Conservation (phyloP, 331 rosid species). For the Malus hybrid region DNA sequence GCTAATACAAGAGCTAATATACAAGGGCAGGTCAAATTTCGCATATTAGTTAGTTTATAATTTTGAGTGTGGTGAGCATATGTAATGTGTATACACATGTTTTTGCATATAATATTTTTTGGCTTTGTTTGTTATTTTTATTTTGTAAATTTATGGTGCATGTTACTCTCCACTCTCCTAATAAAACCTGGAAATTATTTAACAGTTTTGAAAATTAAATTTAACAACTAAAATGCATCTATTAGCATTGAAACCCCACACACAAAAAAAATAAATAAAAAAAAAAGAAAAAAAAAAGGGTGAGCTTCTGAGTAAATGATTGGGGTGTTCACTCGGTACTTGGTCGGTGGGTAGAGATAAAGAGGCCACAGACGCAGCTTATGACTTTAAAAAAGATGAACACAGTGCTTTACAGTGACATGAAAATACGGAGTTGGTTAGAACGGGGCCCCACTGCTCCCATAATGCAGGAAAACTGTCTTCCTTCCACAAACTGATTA, state of each 20-base stretch:
- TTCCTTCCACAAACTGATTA: background rate
- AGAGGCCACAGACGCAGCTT: background rate
- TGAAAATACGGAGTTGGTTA: background rate
- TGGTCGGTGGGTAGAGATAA: background rate
- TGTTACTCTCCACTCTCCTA: background rate
- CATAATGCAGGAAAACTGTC: background rate
- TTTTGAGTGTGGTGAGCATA: background rate
- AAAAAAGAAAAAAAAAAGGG: background rate
- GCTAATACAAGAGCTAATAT: too few species aligned
- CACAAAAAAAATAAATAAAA: too few species aligned
- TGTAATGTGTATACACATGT: background rate
- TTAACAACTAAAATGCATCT: too few species aligned
- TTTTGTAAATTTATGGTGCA: background rate
- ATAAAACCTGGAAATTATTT: too few species aligned
- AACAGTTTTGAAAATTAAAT: too few species aligned
- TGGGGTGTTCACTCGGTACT: background rate
- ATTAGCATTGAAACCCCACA: background rate
- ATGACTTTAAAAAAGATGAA: background rate
- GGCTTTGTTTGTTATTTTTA: background rate
- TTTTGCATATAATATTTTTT: background rate
- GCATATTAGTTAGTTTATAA: background rate
- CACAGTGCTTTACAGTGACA: background rate
- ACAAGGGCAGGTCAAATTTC: too few species aligned
- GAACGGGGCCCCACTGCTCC: background rate
- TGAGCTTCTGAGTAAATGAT: background rate